Conservation (phyloP, 768 basidiomycete genomes). For the Xanthoconium stramineum region DNA sequence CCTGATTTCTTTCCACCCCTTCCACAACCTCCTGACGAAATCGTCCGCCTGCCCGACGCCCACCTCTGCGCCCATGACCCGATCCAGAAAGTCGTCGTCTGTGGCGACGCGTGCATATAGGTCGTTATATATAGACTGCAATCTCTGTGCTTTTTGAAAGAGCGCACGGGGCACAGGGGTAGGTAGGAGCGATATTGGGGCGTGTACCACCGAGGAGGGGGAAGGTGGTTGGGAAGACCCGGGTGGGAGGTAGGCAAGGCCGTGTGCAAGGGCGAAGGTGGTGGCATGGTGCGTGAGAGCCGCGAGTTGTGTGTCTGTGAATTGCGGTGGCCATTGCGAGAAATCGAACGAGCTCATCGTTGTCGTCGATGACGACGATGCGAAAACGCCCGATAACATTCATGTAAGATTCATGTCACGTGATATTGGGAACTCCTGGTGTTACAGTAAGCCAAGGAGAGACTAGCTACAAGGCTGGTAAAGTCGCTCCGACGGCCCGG, state of each 20-base stretch:
- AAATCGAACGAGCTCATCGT: constrained; percentile 41
- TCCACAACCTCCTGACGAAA: constrained; percentile 86
- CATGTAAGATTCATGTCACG: constrained; percentile 2
- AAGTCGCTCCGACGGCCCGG: too few relatives aligned
- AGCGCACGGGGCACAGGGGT: constrained; percentile 76
- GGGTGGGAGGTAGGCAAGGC: constrained; percentile 77
- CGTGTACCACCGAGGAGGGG: constrained; percentile 80
- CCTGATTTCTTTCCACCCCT: constrained; percentile 74
- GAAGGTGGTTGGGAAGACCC: constrained; percentile 41
- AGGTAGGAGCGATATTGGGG: constrained; percentile 86
- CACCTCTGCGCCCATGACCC: constrained; percentile 72
- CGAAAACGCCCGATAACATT: too few relatives aligned
- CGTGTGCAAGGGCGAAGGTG: constrained; percentile 82
- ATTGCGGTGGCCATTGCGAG: constrained; percentile 70
- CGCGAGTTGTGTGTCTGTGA: constrained; percentile 56
- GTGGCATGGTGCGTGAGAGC: constrained; percentile 64
- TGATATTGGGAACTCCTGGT: neutral
- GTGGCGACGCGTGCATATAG: constrained; percentile 83
- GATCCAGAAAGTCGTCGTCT: constrained; percentile 77
- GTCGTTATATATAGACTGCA: constrained; percentile 80
- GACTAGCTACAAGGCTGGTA: too few relatives aligned
- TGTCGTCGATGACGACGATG: neutral
- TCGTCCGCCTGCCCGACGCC: constrained; percentile 82
- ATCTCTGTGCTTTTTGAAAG: constrained; percentile 58
- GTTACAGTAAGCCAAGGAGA: too few relatives aligned